Percentiles rank a stretch among this genome's conserved stretches.
Conservation (phyloP, 768 basidiomycete species). For the Boletus rex-veris region DNA sequence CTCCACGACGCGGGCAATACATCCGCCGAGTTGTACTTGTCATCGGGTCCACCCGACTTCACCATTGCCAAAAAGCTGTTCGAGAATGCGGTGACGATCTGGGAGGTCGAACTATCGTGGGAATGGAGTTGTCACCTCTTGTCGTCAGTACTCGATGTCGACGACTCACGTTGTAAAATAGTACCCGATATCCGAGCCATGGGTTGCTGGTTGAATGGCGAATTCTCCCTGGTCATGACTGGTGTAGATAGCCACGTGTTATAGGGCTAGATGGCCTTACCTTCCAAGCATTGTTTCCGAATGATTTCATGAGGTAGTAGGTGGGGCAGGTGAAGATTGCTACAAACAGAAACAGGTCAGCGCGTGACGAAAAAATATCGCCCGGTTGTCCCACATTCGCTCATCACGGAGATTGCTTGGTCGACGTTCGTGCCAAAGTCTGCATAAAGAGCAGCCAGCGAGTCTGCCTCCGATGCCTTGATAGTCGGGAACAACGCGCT, state of each 20-base stretch:
- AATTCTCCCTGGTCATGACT: conserved; percentile 26
- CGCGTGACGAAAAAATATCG: not conserved
- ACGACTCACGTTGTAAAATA: conserved; percentile 42
- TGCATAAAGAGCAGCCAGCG: conserved; percentile 29
- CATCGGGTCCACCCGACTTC: conserved; percentile 10
- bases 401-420: conserved; percentile 36
- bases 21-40: conserved; percentile 9
- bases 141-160: not conserved
- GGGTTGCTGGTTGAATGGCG: conserved; percentile 41
- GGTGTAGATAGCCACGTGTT: not conserved
- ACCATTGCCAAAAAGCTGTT: conserved; percentile 22
- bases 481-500: conserved; percentile 40
- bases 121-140: not conserved
- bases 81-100: conserved; percentile 27
- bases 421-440: conserved; percentile 30
- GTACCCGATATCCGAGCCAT: conserved; percentile 40
- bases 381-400: conserved; percentile 33
- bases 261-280: conserved; percentile 7
- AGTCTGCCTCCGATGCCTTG: conserved; percentile 21
- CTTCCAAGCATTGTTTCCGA: conserved; percentile 29
- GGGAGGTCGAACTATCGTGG: conserved; percentile 13
- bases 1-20: conserved; percentile 19
- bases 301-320: conserved; percentile 34
- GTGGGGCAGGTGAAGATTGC: conserved; percentile 48
- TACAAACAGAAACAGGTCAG: not conserved